Conservation (phyloP, 1,139 yeast genomes). For the Diutina mesorugosa region DNA sequence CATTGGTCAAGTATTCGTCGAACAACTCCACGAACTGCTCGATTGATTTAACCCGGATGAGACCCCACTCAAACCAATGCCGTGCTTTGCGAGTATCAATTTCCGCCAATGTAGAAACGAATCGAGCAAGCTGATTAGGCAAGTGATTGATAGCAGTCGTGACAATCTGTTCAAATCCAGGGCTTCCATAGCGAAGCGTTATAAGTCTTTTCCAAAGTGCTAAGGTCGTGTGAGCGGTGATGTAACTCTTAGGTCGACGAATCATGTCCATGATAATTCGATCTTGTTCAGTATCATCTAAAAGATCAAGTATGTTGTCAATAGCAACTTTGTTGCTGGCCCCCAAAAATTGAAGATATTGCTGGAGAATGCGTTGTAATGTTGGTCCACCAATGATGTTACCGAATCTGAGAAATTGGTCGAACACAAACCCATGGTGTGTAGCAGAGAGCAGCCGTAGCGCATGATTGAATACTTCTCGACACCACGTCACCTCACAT, state of each 20-base stretch:
- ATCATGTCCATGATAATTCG: background rate
- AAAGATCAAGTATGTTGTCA: background rate
- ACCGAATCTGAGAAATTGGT: background rate
- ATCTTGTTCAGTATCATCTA: background rate
- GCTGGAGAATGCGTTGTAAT: background rate
- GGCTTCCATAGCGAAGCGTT: background rate
- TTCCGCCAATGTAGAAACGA: constrained; percentile 37
- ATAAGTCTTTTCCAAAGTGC: background rate
- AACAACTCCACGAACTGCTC: constrained; percentile 54
- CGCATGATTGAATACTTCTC: background rate
- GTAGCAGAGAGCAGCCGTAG: background rate
- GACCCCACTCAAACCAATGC: constrained; percentile 35
- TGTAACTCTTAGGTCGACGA: background rate
- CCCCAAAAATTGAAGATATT: background rate
- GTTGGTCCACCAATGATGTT: background rate
- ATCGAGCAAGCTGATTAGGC: constrained; percentile 47
- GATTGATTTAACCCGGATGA: constrained; percentile 34
- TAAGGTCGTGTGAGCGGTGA: background rate
- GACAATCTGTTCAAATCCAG: constrained; percentile 20
- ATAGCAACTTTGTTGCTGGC: background rate
- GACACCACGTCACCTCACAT: background rate
- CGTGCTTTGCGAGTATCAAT: constrained; percentile 31
- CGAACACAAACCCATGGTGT: background rate
- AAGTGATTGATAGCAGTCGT: constrained; percentile 28
- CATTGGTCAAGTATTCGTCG: constrained; percentile 30